These are phyloP conservation scores for Wickerhamiella nectarea DNA, from an alignment of 805 yeast genomes.

Conservation along the genomic window DNA sequence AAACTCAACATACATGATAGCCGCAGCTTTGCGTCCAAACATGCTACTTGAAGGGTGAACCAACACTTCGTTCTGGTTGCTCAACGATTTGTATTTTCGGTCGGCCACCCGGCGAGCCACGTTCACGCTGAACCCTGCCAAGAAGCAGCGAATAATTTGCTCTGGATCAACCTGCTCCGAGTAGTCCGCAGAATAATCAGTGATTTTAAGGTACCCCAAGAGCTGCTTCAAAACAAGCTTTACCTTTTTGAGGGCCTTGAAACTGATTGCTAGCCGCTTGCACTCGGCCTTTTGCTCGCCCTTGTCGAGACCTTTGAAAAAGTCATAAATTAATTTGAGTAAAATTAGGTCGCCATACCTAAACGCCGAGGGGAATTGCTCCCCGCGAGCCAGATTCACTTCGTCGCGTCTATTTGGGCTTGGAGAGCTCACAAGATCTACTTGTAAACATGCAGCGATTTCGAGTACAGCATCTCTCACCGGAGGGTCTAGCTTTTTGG, in stretches of 20 bases:
- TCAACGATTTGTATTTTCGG: slow-evolving; percentile 74
- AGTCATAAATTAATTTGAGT: slow-evolving; percentile 62
- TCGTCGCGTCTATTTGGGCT: slow-evolving; percentile 71
- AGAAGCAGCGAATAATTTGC: slow-evolving; percentile 57
- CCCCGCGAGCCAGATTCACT: slow-evolving; percentile 59
- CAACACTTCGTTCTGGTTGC: slow-evolving; percentile 64
- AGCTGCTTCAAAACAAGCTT: slow-evolving; percentile 63
- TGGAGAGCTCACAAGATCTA: slow-evolving; percentile 70
- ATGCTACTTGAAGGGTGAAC: slow-evolving; percentile 84
- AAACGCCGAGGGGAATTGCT: slow-evolving; percentile 55
- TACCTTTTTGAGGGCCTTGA: slow-evolving; percentile 70
- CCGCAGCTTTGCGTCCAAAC: slow-evolving; percentile 71
- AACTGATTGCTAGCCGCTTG: slow-evolving; percentile 56
- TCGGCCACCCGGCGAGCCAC: slow-evolving; percentile 94
- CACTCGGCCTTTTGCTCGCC: slow-evolving; percentile 78
- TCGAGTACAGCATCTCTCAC: slow-evolving; percentile 56
- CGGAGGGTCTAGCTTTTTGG: slow-evolving; percentile 31
- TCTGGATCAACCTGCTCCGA: slow-evolving; percentile 25
- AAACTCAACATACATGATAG: slow-evolving; percentile 87
- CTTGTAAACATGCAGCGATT: slow-evolving; percentile 83
- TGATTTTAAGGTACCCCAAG: slow-evolving; percentile 43
- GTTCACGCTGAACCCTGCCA: slow-evolving; percentile 72
- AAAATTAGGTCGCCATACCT: slow-evolving; percentile 72
- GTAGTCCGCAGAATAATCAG: slow-evolving; percentile 24
- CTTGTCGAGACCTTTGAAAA: slow-evolving; percentile 34